Percentiles rank a stretch among this genome's conserved stretches.
These are phyloP conservation scores for Stropharia rugosoannulata DNA, from an alignment of 768 basidiomycete genomes.

Conservation along the genomic window DNA sequence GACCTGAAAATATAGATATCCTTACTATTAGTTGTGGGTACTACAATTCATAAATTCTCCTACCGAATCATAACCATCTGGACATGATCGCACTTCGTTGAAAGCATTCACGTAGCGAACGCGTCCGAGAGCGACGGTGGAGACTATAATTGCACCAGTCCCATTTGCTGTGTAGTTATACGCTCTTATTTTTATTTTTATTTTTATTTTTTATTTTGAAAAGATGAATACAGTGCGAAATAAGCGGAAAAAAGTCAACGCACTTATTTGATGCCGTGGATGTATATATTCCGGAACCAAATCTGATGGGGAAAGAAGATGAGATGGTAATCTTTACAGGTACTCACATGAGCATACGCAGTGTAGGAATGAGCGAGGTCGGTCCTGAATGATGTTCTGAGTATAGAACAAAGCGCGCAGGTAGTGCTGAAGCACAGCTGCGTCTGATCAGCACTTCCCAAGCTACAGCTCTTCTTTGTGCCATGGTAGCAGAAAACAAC, in stretches of 20 bases:
- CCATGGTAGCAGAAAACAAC: conserved; percentile 15
- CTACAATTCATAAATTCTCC: neutral
- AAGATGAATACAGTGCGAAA: neutral
- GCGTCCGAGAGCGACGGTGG: conserved; percentile 14
- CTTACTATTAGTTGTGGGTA: neutral
- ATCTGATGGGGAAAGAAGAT: conserved; percentile 2
- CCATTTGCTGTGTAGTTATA: conserved; percentile 9
- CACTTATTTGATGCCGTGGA: conserved; percentile 15
- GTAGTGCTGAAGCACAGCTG: conserved; percentile 5
- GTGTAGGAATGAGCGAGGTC: conserved; percentile 7
- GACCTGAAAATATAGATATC: conserved; percentile 5
- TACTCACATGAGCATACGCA: conserved; percentile 4
- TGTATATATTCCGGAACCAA: conserved; percentile 16
- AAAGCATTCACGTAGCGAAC: conserved; percentile 4
- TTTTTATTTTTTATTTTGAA: too few relatives aligned
- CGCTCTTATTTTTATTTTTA: neutral
- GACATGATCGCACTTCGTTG: conserved; percentile 9
- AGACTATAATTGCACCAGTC: conserved; percentile 12
- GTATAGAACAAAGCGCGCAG: conserved; percentile 14
- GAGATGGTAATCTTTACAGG: neutral
- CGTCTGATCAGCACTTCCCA: conserved; percentile 6
- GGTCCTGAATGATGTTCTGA: conserved; percentile 14
- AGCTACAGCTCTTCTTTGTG: conserved; percentile 8
- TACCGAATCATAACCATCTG: conserved; percentile 14
- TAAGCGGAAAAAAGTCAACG: neutral